These are phyloP conservation scores for Lachnellula occidentalis DNA, from an alignment of 2,329 filamentous ascomycete genomes.

Conservation along the genomic window DNA sequence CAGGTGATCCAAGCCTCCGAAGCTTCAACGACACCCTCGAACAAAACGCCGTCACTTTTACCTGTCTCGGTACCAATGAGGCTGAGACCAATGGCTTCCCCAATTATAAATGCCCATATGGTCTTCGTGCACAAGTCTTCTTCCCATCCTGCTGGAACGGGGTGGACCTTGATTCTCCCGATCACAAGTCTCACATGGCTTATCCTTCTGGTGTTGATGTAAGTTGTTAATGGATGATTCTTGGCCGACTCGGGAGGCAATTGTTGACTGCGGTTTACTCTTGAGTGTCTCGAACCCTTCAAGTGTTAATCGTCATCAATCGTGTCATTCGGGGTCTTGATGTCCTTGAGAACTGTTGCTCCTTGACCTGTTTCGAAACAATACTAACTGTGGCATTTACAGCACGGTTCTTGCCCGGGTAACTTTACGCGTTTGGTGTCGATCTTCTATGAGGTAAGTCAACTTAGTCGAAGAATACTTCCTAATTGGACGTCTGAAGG, in stretches of 20 bases:
- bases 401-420: constrained; percentile 41
- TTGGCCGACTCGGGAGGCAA: neutral
- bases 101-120: constrained; percentile 46
- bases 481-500: too few relatives aligned
- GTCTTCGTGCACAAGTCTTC: constrained; percentile 48
- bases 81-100: constrained; percentile 49
- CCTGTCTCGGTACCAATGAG: constrained; percentile 45
- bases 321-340: too few relatives aligned
- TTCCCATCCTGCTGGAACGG: constrained; percentile 62
- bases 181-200: constrained; percentile 52
- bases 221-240: neutral
- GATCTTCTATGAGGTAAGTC: constrained; percentile 51
- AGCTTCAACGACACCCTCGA: constrained; percentile 41
- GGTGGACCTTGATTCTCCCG: constrained; percentile 44
- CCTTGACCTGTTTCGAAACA: neutral
- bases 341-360: too few relatives aligned
- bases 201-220: constrained; percentile 37
- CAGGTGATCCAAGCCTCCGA: constrained; percentile 50
- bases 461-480: too few relatives aligned
- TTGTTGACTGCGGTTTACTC: neutral
- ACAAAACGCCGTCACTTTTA: constrained; percentile 48
- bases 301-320: neutral
- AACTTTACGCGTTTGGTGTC: constrained; percentile 51
- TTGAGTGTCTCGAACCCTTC: neutral
- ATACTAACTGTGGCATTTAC: neutral